Base-by-base conservation (phyloP, 164 flowering plant species). In the Vitis rupestris region DNA sequence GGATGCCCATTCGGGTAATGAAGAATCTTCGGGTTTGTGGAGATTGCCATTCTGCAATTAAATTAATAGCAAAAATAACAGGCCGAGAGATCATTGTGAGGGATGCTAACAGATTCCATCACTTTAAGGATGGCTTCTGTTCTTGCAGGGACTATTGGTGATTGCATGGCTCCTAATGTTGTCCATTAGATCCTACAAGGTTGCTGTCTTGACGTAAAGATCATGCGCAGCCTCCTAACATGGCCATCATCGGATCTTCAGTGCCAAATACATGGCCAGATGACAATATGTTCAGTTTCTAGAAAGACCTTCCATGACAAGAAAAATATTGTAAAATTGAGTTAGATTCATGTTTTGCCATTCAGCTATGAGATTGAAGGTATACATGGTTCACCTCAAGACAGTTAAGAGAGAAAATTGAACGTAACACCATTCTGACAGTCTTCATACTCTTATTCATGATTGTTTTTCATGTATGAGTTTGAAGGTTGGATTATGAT, bases 11-110 rank as follows among this genome's bases (percentile, higher is more conserved):
- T 63, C 76, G 95, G 49, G 88, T 88, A 11, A 92, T 92, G 93
- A 90, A 90, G 74, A 92, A 92, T 80, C 93, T 92, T 62, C 81
- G 95, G 14, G 92, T 92, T 59, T 91, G 94, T 67, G 94, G 93
- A 31, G 97, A 92, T 75, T 92, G 93, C 70, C 97, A 92, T 75
- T 65, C 93, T 63, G 97, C 92, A 48, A 87, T 92, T 27, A 90
- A 88, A 67, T 61, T 92, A 57, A 85, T 90, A 12, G 71, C 95
- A 1, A 85, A 82, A 73, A 71, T 92, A 61, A 86, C 84, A 0
- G 78, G 81, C 17, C 82, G 97, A 63, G 93, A 87, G 79, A 88
- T 90, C 63, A 84, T 92, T 23, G 53, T 90, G 78, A 82, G 95
- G 73, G 97, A 92, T 80, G 92, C 95, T 9, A 88, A 86, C 66